phyloP scores from a whole-genome alignment of 2,329 filamentous ascomycete species.

The Curvularia hawaiiensis region DNA sequence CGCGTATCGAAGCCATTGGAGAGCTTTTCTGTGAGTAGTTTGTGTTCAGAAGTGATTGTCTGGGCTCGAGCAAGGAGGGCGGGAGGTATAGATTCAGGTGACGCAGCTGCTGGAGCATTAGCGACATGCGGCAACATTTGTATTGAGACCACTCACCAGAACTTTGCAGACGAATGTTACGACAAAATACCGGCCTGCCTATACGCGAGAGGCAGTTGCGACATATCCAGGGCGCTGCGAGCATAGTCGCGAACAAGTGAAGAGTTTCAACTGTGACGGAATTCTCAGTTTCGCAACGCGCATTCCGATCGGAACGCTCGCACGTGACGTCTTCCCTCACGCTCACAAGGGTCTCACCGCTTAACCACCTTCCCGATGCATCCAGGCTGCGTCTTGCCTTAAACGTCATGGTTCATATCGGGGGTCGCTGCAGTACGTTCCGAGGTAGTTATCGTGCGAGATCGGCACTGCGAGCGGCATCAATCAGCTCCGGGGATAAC shows the following conservation, averaged over 20 bases:
- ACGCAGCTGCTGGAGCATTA: constrained; percentile 27
- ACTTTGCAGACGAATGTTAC: constrained; percentile 35
- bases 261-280: constrained; percentile 14
- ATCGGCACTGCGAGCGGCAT: constrained; percentile 34
- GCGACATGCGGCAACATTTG: background rate
- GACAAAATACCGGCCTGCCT: constrained; percentile 40
- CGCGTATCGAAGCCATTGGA: constrained; percentile 60
- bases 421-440: constrained; percentile 14
- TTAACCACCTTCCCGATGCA: constrained; percentile 21
- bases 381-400: background rate
- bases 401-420: constrained; percentile 15
- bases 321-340: constrained; percentile 32
- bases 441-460: constrained; percentile 27
- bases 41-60: constrained; percentile 60
- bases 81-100: constrained; percentile 53
- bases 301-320: constrained; percentile 28
- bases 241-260: constrained; percentile 40
- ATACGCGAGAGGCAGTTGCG: constrained; percentile 53
- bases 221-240: constrained; percentile 52
- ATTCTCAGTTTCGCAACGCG: constrained; percentile 23
- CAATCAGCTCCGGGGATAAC: constrained; percentile 37
- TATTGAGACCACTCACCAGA: constrained; percentile 23
- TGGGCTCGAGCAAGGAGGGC: constrained; percentile 62
- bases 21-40: constrained; percentile 57
- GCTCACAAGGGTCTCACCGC: constrained; percentile 7